Evolutionary conservation across 306 rosid genomes (phyloP).

Genomic region (Coriaria nepalensis): DNA sequence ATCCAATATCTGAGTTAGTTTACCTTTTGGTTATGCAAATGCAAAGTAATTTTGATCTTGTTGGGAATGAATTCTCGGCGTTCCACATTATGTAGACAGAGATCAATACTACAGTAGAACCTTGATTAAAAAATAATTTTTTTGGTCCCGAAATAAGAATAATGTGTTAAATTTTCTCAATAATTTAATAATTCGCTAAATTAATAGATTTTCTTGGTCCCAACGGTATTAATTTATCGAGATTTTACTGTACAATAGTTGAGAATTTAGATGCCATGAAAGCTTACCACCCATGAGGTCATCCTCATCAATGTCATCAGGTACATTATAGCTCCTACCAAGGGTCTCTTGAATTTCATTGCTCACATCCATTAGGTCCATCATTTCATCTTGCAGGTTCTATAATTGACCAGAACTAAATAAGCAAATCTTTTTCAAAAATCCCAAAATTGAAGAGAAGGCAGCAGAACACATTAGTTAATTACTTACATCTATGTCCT

Average conservation of each 20-base stretch:
- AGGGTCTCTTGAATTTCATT: conserved; percentile 83
- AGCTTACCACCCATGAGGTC: conserved; percentile 94
- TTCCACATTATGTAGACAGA: neutral
- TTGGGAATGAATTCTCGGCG: neutral
- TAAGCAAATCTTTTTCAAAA: conserved; percentile 9
- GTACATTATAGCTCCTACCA: conserved; percentile 95
- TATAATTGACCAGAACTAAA: conserved; percentile 17
- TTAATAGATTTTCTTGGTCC: too few relatives aligned
- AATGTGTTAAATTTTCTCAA: too few relatives aligned
- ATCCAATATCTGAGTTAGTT: neutral
- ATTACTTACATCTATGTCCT: conserved; percentile 74
- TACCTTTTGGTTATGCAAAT: too few relatives aligned
- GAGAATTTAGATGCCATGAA: conserved; percentile 7
- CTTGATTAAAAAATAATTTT: too few relatives aligned
- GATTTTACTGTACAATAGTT: neutral
- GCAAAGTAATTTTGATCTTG: too few relatives aligned
- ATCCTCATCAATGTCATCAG: conserved; percentile 94
- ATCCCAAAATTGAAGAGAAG: conserved; percentile 12
- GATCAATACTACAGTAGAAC: conserved; percentile 8
- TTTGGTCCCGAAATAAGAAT: too few relatives aligned
- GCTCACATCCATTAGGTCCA: conserved; percentile 98
- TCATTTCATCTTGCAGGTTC: conserved; percentile 97
- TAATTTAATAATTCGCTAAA: too few relatives aligned
- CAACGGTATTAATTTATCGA: too few relatives aligned
- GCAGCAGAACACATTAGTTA: conserved; percentile 10